Evolutionary conservation across 768 basidiomycete species (phyloP), one percentile per base, ranked within the genome.

Genomic region (Dentipellis sp.): DNA sequence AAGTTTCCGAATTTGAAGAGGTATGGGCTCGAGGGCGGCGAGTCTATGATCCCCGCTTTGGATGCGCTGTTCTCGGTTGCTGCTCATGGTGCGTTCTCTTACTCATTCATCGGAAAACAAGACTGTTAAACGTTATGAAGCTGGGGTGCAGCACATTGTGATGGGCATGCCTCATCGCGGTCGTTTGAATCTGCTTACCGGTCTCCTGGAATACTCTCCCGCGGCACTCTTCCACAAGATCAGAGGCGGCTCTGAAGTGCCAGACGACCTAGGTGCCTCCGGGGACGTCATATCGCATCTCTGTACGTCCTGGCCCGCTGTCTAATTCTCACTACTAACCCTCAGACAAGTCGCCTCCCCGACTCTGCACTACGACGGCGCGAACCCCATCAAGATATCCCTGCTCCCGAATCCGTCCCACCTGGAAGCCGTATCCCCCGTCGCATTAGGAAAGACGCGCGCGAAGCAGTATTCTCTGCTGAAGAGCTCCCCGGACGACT

Each of bases 251-350:
- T 78, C 70, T 14, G 91, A 93, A 65, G 67, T 80, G 21, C 81
- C 88, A 0, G 82, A 84, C 57, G 80, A 79, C 4, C 69, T 86
- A 2, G 81, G 77, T 8, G 83, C 79, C 2, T 81, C 82, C 21
- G 94, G 91, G 10, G 94, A 95, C 64, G 93, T 95, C 1, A 76
- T 95, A 56, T 91, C 88, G 64, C 94, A 95, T 71, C 72, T 95
- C 35, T 74, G 86, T 87, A 48, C 6, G 74, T 68, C 14, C 38
- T 29, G 11, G 52, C 29, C 19, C 29, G 16, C 53, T 53, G 11
- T 12, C 10, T 17, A 14, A 54, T 19, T 17, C 50, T 57, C 38
- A 39, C 39, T 51, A 22, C 17, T 40, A 16, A 34, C 51, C 7
- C 40, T 38, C 3, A 48, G 37, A 42, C 42, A 22, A 86, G 88